phyloP scores from a whole-genome alignment of 2,329 filamentous ascomycete genomes.

The Fusarium vanettenii region DNA sequence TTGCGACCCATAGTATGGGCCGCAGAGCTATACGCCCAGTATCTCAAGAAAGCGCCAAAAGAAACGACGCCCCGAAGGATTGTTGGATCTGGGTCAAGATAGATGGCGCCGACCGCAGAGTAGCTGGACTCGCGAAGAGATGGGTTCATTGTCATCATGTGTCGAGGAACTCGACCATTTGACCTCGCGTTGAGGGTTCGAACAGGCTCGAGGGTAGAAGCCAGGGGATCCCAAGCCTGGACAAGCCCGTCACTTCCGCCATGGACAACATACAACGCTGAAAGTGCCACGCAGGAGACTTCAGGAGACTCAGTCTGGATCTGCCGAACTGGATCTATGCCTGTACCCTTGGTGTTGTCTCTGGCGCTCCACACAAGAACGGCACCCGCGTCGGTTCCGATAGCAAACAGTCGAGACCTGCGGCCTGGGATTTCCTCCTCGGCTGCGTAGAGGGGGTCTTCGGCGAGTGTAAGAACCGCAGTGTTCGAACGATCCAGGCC shows the following conservation, averaged over 20 bases:
- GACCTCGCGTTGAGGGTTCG: slow-evolving; percentile 89
- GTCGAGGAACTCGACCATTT: slow-evolving; percentile 82
- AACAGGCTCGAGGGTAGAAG: slow-evolving; percentile 80
- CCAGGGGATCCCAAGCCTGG: slow-evolving; percentile 96
- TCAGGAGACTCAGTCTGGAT: slow-evolving; percentile 93
- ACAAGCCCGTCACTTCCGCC: slow-evolving; percentile 95
- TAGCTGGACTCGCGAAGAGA: slow-evolving; percentile 77
- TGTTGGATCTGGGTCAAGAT: slow-evolving; percentile 88
- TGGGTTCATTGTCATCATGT: slow-evolving; percentile 66
- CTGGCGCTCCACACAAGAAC: slow-evolving; percentile 89
- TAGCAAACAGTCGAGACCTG: slow-evolving; percentile 81
- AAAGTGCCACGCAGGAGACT: slow-evolving; percentile 84
- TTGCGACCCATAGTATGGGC: slow-evolving; percentile 82
- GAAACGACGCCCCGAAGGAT: slow-evolving; percentile 87
- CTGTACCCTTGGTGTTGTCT: slow-evolving; percentile 59
- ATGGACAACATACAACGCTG: slow-evolving; percentile 88
- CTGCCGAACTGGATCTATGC: slow-evolving; percentile 77
- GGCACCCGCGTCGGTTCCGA: slow-evolving; percentile 83
- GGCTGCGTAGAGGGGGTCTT: slow-evolving; percentile 74
- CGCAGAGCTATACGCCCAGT: slow-evolving; percentile 92
- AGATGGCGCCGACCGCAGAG: slow-evolving; percentile 85
- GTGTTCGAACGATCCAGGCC: slow-evolving; percentile 81
- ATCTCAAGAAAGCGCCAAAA: slow-evolving; percentile 87
- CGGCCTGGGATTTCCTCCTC: slow-evolving; percentile 82
- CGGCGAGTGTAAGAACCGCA: slow-evolving; percentile 76